Percentiles rank a stretch among this genome's conserved stretches.
Evolutionary conservation across 257 asterid species (phyloP).

Genomic region (Salvia splendens): DNA sequence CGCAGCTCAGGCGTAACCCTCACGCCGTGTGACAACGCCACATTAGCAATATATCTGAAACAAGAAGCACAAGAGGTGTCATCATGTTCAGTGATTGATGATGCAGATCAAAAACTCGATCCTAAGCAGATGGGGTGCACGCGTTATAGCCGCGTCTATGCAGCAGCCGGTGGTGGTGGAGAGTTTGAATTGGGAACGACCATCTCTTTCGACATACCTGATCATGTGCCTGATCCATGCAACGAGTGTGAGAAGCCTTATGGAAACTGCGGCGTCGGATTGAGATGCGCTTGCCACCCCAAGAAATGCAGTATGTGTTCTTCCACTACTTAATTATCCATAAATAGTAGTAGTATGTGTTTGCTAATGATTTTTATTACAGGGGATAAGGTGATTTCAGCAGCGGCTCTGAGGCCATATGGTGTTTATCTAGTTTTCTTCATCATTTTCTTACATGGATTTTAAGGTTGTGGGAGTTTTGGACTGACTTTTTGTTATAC

Average conservation of each 20-base stretch:
- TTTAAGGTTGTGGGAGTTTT: no score
- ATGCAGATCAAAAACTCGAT: no score
- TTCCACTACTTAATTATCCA: background rate
- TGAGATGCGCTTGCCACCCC: conserved; percentile 67
- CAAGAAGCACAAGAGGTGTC: no score
- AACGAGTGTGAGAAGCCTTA: conserved; percentile 52
- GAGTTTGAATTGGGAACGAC: no score
- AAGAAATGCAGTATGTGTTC: conserved; percentile 53
- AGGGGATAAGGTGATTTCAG: conserved; percentile 60
- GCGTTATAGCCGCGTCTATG: no score
- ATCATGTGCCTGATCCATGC: conserved; percentile 67
- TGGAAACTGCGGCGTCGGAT: conserved; percentile 65
- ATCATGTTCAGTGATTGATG: no score
- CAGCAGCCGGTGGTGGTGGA: no score
- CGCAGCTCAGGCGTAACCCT: no score
- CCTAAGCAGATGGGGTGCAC: no score
- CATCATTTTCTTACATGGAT: background rate
- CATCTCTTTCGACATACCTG: conserved; percentile 42
- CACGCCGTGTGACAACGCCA: no score
- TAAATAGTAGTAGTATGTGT: background rate
- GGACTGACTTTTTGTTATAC: no score
- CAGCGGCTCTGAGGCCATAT: conserved; percentile 8
- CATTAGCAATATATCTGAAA: no score
- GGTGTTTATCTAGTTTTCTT: background rate
- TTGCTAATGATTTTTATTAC: conserved; percentile 22